Conservation (phyloP, 768 basidiomycete species). For the Glaciozyma martinii region DNA sequence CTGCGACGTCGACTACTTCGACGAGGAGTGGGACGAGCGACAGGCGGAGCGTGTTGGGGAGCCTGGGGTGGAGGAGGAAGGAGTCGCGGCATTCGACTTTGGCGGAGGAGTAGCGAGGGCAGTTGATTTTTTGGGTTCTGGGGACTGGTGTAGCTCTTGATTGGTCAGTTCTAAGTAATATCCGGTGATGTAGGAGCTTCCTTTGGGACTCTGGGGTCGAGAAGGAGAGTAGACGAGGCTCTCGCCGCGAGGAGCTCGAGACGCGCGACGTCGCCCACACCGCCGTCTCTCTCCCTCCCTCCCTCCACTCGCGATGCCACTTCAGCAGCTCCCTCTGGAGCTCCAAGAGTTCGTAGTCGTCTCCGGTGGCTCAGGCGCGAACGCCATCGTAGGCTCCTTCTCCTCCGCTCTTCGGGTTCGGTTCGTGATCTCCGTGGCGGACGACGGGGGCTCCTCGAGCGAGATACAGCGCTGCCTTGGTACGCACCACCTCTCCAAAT, state of each 20-base stretch:
- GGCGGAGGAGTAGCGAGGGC: neutral
- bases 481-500: too few relatives aligned
- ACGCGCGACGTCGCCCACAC: too few relatives aligned
- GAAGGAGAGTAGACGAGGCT: too few relatives aligned
- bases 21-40: too few relatives aligned
- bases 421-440: conserved; percentile 18
- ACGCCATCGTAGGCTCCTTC: conserved; percentile 15
- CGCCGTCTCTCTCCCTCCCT: too few relatives aligned
- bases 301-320: too few relatives aligned
- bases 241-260: too few relatives aligned
- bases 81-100: neutral
- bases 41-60: neutral
- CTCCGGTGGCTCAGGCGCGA: conserved; percentile 25
- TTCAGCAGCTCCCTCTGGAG: too few relatives aligned
- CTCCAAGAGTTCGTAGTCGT: conserved; percentile 8
- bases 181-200: too few relatives aligned
- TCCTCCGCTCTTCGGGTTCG: neutral
- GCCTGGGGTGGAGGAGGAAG: neutral
- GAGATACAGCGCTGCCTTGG: conserved; percentile 24
- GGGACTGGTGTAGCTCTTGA: too few relatives aligned
- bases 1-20: neutral
- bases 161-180: too few relatives aligned
- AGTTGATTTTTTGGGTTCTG: neutral
- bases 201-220: too few relatives aligned
- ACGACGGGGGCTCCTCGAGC: conserved; percentile 23